These are phyloP conservation scores for Malassezia sympodialis DNA, from an alignment of 1,284 basidiomycete genomes.

Conservation along the genomic window DNA sequence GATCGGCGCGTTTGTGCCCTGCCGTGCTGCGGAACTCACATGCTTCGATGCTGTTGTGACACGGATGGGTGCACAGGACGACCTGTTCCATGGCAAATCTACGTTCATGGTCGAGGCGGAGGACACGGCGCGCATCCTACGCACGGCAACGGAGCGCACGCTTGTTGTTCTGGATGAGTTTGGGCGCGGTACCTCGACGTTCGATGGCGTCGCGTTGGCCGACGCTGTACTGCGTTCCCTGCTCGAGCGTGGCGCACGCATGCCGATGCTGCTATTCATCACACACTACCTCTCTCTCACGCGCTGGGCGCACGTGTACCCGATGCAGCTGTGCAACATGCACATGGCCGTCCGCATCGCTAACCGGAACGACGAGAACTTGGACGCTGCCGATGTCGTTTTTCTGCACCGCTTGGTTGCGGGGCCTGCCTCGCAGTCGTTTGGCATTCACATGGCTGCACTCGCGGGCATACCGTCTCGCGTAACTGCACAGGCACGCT, in stretches of 20 bases:
- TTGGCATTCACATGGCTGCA: conserved; percentile 42
- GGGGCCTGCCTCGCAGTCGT: conserved; percentile 29
- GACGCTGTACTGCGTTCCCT: conserved; percentile 28
- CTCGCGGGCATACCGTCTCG: conserved; percentile 26
- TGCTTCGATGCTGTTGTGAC: conserved; percentile 75
- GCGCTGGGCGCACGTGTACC: conserved; percentile 11
- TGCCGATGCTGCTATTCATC: conserved; percentile 32
- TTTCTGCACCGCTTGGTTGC: conserved; percentile 37
- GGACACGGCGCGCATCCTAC: conserved; percentile 80
- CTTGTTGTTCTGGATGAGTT: conserved; percentile 40
- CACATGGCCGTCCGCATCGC: conserved; percentile 29
- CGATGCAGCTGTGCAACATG: conserved; percentile 19
- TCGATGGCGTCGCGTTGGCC: conserved; percentile 34
- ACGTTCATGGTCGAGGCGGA: conserved; percentile 94
- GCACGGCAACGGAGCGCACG: conserved; percentile 46
- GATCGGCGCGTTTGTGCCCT: conserved; percentile 58
- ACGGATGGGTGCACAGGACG: conserved; percentile 74
- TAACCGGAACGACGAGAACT: conserved; percentile 11
- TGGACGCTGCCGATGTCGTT: conserved; percentile 18
- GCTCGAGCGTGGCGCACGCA: background rate
- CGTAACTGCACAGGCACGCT: conserved; percentile 12
- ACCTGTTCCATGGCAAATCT: conserved; percentile 68
- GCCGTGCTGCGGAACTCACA: conserved; percentile 60
- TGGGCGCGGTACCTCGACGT: conserved; percentile 28
- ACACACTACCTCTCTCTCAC: conserved; percentile 38